A percentile compares a stretch with the other conserved stretches of the same genome.
Evolutionary conservation across 192 early-diverging fungal genomes (phyloP).

Genomic region (Coemansia sp.): DNA sequence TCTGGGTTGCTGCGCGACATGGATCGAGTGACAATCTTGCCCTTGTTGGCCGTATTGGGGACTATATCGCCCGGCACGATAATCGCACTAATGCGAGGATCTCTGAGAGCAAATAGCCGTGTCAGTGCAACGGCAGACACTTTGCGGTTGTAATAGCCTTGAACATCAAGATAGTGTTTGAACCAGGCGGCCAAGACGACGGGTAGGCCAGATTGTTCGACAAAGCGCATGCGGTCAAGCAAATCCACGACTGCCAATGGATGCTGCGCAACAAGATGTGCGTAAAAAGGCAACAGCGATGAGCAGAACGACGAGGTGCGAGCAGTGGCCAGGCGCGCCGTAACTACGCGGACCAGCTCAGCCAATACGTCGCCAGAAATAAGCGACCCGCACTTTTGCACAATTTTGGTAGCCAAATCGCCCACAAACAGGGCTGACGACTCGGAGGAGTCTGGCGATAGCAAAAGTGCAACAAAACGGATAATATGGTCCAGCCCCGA

Average conservation of each 20-base stretch:
- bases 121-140: slow-evolving; percentile 71
- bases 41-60: slow-evolving; percentile 28
- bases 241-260: slow-evolving; percentile 69
- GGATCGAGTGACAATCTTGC: slow-evolving; percentile 59
- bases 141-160: slow-evolving; percentile 80
- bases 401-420: slow-evolving; percentile 79
- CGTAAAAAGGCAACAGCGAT: slow-evolving; percentile 82
- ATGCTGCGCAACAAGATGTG: slow-evolving; percentile 72
- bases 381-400: slow-evolving; percentile 62
- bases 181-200: slow-evolving; percentile 76
- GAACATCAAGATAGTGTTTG: slow-evolving; percentile 76
- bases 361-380: slow-evolving; percentile 51
- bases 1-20: slow-evolving; percentile 56
- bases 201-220: slow-evolving; percentile 64
- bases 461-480: slow-evolving; percentile 71
- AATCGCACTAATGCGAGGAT: slow-evolving; percentile 62
- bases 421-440: slow-evolving; percentile 84
- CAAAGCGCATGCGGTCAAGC: slow-evolving; percentile 56
- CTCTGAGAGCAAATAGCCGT: slow-evolving; percentile 62
- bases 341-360: slow-evolving; percentile 73
- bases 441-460: slow-evolving; percentile 72
- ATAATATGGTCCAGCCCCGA: slow-evolving; percentile 79
- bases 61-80: slow-evolving; percentile 81
- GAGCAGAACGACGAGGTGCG: slow-evolving; percentile 76
- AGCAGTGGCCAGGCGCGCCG: slow-evolving; percentile 65